Conservation (phyloP, 202 grass and related monocot species). For the Brachypodium distachyon region DNA sequence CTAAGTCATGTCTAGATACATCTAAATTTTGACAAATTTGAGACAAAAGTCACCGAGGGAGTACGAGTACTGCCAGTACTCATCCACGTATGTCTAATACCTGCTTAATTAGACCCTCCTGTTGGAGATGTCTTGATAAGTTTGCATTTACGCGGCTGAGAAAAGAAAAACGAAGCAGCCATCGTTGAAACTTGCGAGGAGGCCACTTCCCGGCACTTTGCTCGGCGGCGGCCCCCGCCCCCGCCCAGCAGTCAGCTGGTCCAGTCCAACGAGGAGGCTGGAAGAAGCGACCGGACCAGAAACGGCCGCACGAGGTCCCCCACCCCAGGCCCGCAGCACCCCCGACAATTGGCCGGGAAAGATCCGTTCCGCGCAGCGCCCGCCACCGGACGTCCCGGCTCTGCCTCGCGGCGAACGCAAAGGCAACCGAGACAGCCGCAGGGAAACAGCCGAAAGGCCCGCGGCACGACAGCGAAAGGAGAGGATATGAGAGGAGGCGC, state of each 20-base stretch:
- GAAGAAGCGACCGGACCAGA: neutral
- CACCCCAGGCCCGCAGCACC: too few species aligned
- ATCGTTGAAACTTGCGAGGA: neutral
- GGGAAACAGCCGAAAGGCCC: neutral
- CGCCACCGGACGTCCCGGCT: neutral
- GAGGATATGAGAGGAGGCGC: neutral
- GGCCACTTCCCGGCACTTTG: neutral
- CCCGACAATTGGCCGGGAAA: neutral
- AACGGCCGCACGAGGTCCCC: neutral
- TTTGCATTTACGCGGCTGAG: too few species aligned
- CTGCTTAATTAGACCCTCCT: too few species aligned
- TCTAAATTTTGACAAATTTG: too few species aligned
- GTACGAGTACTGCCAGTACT: too few species aligned
- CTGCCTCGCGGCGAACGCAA: slow-evolving; percentile 14
- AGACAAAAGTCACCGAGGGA: too few species aligned
- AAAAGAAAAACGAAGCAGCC: neutral
- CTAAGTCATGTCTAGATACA: too few species aligned
- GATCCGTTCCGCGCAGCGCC: neutral
- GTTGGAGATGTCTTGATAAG: too few species aligned
- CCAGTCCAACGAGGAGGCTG: neutral
- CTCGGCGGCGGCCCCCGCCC: too few species aligned
- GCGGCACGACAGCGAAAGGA: neutral
- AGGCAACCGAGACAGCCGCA: neutral
- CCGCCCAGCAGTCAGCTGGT: neutral
- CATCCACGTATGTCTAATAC: too few species aligned